Evolutionary conservation across 345 rosid genomes (phyloP).

Genomic region (Linum tenue): DNA sequence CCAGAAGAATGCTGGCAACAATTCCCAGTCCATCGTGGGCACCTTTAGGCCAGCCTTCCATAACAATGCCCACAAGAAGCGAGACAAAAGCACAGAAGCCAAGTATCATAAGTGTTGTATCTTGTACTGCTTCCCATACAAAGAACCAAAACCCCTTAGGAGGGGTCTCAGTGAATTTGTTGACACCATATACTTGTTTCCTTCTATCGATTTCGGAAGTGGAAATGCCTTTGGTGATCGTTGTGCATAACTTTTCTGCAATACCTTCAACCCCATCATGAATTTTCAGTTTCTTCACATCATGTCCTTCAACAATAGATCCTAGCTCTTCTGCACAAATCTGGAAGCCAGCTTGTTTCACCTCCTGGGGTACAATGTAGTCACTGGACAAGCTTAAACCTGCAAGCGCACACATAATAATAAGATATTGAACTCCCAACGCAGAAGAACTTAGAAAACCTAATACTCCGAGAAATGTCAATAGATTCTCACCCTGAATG

Average conservation of each 20-base stretch:
- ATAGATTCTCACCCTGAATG: constrained; percentile 46
- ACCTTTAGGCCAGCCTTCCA: constrained; percentile 11
- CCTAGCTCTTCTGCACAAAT: constrained; percentile 83
- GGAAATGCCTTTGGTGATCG: constrained; percentile 45
- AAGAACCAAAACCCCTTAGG: constrained; percentile 60
- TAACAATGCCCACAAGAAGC: constrained; percentile 5
- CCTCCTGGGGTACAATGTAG: constrained; percentile 64
- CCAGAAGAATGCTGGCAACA: constrained; percentile 10
- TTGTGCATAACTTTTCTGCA: constrained; percentile 53
- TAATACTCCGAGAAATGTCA: no score
- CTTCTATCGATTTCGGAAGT: constrained; percentile 42
- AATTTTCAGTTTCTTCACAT: constrained; percentile 55
- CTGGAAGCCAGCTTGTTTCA: constrained; percentile 64
- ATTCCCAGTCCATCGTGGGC: constrained; percentile 9
- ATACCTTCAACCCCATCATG: constrained; percentile 71
- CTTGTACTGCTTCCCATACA: constrained; percentile 10
- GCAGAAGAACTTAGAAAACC: neutral
- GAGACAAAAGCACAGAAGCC: constrained; percentile 5
- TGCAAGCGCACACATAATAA: constrained; percentile 20
- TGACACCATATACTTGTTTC: constrained; percentile 59
- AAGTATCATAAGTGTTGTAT: constrained; percentile 10
- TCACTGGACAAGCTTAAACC: constrained; percentile 59
- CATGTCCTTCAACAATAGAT: constrained; percentile 80
- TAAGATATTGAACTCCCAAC: neutral
- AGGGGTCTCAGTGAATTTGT: constrained; percentile 75